Conservation (phyloP, 192 early-diverging fungal species). For the Piromyces finnis region DNA sequence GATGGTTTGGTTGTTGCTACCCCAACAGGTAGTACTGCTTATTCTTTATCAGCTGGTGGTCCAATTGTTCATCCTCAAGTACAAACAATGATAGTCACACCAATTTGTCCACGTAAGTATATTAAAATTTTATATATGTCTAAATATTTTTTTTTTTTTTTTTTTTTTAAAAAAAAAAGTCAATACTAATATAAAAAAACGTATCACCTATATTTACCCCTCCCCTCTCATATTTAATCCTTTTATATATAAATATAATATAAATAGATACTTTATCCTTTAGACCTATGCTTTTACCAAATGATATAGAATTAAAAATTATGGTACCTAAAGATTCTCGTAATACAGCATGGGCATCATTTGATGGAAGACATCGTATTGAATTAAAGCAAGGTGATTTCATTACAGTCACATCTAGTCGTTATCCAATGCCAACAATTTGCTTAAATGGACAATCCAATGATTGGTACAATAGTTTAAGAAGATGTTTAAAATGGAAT, state of each 20-base stretch:
- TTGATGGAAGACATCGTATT: constrained; percentile 83
- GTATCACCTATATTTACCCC: no score
- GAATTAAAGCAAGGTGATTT: constrained; percentile 73
- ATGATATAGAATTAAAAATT: constrained; percentile 76
- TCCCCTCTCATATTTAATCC: no score
- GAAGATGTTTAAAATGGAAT: constrained; percentile 83
- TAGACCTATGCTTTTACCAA: constrained; percentile 90
- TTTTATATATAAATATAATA: no score
- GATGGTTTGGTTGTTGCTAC: constrained; percentile 90
- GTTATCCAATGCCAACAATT: constrained; percentile 75
- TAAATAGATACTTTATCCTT: constrained; percentile 49
- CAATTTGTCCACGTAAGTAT: constrained; percentile 61
- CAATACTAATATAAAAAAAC: no score
- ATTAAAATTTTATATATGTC: constrained; percentile 37
- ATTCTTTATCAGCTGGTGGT: constrained; percentile 82
- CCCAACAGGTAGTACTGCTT: constrained; percentile 82
- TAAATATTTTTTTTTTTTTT: no score
- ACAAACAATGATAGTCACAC: constrained; percentile 56
- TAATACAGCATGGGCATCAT: constrained; percentile 73
- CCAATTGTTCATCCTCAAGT: constrained; percentile 90
- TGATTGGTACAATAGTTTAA: constrained; percentile 85
- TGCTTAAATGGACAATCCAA: constrained; percentile 47
- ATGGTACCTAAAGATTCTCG: constrained; percentile 56
- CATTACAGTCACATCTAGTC: constrained; percentile 67
- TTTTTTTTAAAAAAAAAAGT: no score